A percentile compares a stretch with the other conserved stretches of the same genome.
Evolutionary conservation across 169 alveolate species (phyloP).

Genomic region (Ichthyophthirius multifiliis): DNA sequence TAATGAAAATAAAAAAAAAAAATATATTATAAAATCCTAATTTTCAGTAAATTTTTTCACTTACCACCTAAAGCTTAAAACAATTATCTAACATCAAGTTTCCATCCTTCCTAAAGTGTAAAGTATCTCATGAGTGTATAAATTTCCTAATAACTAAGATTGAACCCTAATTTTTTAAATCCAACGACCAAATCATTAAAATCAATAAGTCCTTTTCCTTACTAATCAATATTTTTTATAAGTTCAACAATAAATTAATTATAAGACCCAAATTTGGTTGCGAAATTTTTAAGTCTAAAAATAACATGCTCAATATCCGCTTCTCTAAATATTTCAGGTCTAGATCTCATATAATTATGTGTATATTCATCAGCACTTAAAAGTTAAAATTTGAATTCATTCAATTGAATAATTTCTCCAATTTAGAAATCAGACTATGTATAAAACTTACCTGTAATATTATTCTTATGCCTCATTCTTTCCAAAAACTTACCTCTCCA

Average conservation of each 20-base stretch:
- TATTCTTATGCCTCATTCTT: slow-evolving; percentile 70
- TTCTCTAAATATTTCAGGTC: slow-evolving; percentile 71
- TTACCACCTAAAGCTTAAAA: slow-evolving; percentile 33
- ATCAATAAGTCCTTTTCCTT: slow-evolving; percentile 55
- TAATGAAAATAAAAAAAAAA: too few species aligned
- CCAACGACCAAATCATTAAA: slow-evolving; percentile 68
- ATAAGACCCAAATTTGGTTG: slow-evolving; percentile 33
- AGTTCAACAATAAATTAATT: slow-evolving; percentile 56
- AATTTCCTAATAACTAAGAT: slow-evolving; percentile 59
- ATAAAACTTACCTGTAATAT: slow-evolving; percentile 62
- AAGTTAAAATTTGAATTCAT: slow-evolving; percentile 67
- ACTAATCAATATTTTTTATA: slow-evolving; percentile 53
- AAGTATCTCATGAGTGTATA: slow-evolving; percentile 63
- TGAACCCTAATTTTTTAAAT: slow-evolving; percentile 43
- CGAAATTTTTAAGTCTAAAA: slow-evolving; percentile 53
- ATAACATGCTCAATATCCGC: slow-evolving; percentile 56
- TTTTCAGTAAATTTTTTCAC: too few species aligned
- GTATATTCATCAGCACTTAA: slow-evolving; percentile 80
- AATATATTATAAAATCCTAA: too few species aligned
- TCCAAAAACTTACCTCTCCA: slow-evolving; percentile 83
- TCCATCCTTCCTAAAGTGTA: slow-evolving; percentile 39
- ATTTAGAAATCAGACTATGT: slow-evolving; percentile 62
- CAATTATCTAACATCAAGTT: slow-evolving; percentile 7
- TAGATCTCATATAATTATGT: slow-evolving; percentile 69
- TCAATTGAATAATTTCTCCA: slow-evolving; percentile 67